phyloP scores from a whole-genome alignment of 1,139 yeast genomes.

The Candida mesenterica region DNA sequence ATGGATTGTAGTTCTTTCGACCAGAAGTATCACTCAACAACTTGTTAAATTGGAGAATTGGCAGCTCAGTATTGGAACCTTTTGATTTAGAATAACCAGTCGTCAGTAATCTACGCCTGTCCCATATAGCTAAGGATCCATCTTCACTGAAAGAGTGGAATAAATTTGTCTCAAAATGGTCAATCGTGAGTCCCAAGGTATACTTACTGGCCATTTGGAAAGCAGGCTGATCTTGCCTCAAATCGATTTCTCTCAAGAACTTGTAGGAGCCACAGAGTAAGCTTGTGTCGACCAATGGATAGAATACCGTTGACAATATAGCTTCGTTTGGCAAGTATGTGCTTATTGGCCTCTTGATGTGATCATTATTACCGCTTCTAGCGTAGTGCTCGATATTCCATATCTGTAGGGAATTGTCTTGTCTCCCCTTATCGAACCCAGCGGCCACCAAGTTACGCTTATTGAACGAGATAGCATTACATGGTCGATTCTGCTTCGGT shows the following conservation, averaged over 20 bases:
- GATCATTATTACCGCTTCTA: slow-evolving; percentile 38
- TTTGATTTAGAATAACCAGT: slow-evolving; percentile 15
- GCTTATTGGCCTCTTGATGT: slow-evolving; percentile 53
- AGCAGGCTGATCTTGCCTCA: slow-evolving; percentile 64
- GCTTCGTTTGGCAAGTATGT: slow-evolving; percentile 74
- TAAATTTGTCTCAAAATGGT: slow-evolving; percentile 60
- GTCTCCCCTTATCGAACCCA: slow-evolving; percentile 78
- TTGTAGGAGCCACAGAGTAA: slow-evolving; percentile 78
- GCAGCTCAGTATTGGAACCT: slow-evolving; percentile 43
- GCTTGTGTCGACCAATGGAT: slow-evolving; percentile 55
- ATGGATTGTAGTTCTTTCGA: slow-evolving; percentile 58
- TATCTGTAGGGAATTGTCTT: slow-evolving; percentile 72
- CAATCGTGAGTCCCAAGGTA: slow-evolving; percentile 65
- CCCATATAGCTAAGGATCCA: slow-evolving; percentile 87
- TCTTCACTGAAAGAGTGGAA: slow-evolving; percentile 81
- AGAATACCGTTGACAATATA: slow-evolving; percentile 64
- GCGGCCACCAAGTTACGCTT: slow-evolving; percentile 65
- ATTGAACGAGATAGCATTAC: slow-evolving; percentile 73
- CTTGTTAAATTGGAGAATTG: slow-evolving; percentile 65
- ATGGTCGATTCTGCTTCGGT: slow-evolving; percentile 70
- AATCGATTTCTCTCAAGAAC: slow-evolving; percentile 73
- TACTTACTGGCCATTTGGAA: slow-evolving; percentile 78
- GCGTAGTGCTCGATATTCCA: slow-evolving; percentile 75
- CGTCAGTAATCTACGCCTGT: slow-evolving; percentile 60
- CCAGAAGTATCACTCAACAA: slow-evolving; percentile 63